Percentiles rank a stretch among this genome's conserved stretches.
These are phyloP conservation scores for sweet orange (Citrus sinensis) DNA, from an alignment of 345 rosid genomes.

Conservation along the genomic window DNA sequence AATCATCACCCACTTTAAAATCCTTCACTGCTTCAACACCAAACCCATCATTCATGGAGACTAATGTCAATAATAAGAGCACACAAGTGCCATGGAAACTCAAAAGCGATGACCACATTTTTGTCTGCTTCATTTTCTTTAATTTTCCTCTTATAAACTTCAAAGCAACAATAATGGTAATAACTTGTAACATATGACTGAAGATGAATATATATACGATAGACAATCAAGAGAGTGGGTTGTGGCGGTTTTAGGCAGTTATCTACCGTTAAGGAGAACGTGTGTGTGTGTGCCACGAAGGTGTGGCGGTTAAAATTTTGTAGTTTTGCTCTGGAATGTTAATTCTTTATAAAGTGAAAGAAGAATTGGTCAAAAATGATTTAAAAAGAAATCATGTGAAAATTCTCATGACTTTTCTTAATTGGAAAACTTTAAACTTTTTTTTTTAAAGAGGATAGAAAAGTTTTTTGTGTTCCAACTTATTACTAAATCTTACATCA, in stretches of 20 bases:
- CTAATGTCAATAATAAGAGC: conserved; percentile 1
- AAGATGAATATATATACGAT: background rate
- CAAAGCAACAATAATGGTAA: too few relatives aligned
- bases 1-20: conserved; percentile 59
- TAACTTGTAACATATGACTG: too few relatives aligned
- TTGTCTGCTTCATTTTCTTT: background rate
- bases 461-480: too few relatives aligned
- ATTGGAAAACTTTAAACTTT: too few relatives aligned
- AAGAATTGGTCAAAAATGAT: background rate
- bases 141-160: too few relatives aligned
- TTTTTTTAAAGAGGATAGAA: too few relatives aligned
- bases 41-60: background rate
- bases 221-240: background rate
- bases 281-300: background rate
- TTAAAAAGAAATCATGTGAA: background rate
- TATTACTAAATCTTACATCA: too few relatives aligned
- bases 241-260: conserved; percentile 23
- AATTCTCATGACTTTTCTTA: too few relatives aligned
- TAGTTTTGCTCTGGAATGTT: background rate
- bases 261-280: background rate
- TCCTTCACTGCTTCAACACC: conserved; percentile 35
- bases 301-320: background rate
- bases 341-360: background rate
- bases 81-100: conserved; percentile 7
- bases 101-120: conserved; percentile 15